Evolutionary conservation across 768 basidiomycete genomes (phyloP).

Genomic region (Termitomyces sp.): DNA sequence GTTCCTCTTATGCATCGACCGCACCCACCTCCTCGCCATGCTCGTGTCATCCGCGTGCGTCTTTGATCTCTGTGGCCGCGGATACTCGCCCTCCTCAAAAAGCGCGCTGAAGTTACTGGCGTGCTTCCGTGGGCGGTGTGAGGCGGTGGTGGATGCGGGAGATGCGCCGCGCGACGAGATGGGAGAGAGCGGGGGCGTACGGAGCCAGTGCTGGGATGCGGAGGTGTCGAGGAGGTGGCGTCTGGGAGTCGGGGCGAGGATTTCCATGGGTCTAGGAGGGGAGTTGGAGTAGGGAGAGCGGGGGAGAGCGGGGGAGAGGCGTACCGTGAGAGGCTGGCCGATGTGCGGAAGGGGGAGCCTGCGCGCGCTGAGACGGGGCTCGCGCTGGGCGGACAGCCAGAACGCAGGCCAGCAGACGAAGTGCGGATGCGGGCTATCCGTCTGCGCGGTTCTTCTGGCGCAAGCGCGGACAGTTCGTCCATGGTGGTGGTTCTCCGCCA

Average conservation of each 20-base stretch:
- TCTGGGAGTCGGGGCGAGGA: slow-evolving; percentile 62
- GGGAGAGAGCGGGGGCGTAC: slow-evolving; percentile 38
- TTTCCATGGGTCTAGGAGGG: slow-evolving; percentile 24
- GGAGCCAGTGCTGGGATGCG: slow-evolving; percentile 59
- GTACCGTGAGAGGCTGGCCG: neutral
- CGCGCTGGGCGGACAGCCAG: slow-evolving; percentile 20
- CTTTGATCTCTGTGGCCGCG: slow-evolving; percentile 9
- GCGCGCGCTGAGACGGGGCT: slow-evolving; percentile 17
- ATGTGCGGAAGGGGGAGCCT: slow-evolving; percentile 8
- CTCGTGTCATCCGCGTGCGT: slow-evolving; percentile 19
- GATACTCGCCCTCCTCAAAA: slow-evolving; percentile 20
- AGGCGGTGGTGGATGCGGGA: slow-evolving; percentile 28
- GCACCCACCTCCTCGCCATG: slow-evolving; percentile 59
- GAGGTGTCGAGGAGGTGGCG: slow-evolving; percentile 57
- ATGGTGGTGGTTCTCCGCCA: slow-evolving; percentile 14
- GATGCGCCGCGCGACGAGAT: slow-evolving; percentile 43
- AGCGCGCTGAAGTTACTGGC: slow-evolving; percentile 38
- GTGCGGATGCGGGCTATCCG: slow-evolving; percentile 23
- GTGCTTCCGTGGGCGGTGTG: slow-evolving; percentile 7
- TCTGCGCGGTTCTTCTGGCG: slow-evolving; percentile 27
- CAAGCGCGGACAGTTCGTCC: slow-evolving; percentile 36
- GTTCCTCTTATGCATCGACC: slow-evolving; percentile 74
- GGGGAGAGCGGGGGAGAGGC: neutral
- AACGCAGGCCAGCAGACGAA: slow-evolving; percentile 19
- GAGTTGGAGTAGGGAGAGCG: neutral